phyloP scores from a whole-genome alignment of 371 early-diverging fungal species.

The Syncephalis fuscata region DNA sequence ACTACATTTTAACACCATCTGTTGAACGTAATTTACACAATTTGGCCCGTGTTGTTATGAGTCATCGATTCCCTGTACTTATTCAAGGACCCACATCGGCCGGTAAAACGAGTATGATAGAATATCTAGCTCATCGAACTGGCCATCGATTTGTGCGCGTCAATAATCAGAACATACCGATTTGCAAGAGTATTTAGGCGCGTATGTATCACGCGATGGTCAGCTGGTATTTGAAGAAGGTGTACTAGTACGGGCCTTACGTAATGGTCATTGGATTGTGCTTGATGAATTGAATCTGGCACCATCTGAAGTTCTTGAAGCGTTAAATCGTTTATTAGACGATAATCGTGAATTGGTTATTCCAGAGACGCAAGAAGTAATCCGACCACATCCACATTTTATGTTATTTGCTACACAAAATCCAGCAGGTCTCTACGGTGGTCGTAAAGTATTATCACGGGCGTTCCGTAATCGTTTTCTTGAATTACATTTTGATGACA shows the following conservation, averaged over 20 bases:
- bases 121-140: constrained; percentile 86
- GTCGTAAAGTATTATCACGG: constrained; percentile 95
- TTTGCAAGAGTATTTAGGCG: constrained; percentile 96
- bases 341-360: constrained; percentile 97
- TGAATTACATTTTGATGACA: constrained; percentile 90
- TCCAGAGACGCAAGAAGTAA: constrained; percentile 90
- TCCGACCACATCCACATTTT: constrained; percentile 94
- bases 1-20: constrained; percentile 82
- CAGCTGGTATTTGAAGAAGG: constrained; percentile 93
- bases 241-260: constrained; percentile 87
- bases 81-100: constrained; percentile 99
- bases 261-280: constrained; percentile 98
- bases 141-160: constrained; percentile 95
- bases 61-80: constrained; percentile 86
- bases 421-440: constrained; percentile 96
- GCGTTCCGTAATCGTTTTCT: constrained; percentile 99
- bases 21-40: constrained; percentile 72
- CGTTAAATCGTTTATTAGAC: constrained; percentile 97
- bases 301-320: constrained; percentile 98
- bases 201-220: constrained; percentile 75
- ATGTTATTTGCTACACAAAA: constrained; percentile 99
- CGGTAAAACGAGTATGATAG: constrained; percentile 99
- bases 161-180: constrained; percentile 99
- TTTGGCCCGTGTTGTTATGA: constrained; percentile 86
- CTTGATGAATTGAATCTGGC: constrained; percentile 99